Evolutionary conservation across 2,329 filamentous ascomycete species (phyloP).

Genomic region (Phyllosticta capitalensis): DNA sequence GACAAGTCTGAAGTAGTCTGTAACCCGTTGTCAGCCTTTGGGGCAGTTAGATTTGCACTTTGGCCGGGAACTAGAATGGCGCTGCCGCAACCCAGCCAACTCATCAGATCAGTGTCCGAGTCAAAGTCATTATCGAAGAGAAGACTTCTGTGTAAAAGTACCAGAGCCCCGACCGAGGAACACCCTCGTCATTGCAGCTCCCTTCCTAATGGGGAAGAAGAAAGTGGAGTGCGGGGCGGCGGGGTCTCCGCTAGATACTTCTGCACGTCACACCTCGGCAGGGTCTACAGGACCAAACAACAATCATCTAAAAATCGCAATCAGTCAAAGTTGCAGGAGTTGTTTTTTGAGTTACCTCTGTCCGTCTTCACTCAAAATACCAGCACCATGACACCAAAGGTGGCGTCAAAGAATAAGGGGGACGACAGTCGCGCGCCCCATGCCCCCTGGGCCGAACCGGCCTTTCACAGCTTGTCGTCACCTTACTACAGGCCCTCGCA

Average conservation of each 20-base stretch:
- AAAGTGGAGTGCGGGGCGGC: background rate
- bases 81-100: too few species aligned
- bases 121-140: background rate
- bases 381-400: background rate
- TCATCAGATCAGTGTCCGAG: background rate
- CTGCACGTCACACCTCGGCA: background rate
- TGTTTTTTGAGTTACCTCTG: background rate
- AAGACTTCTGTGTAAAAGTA: background rate
- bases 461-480: slow-evolving; percentile 41
- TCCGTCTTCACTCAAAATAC: background rate
- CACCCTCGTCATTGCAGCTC: background rate
- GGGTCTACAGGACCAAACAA: background rate
- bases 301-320: background rate
- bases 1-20: too few species aligned
- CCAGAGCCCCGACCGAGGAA: background rate
- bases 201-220: background rate
- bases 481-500: slow-evolving; percentile 58
- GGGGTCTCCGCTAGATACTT: background rate
- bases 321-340: background rate
- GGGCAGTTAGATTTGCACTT: too few species aligned
- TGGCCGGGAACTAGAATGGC: too few species aligned
- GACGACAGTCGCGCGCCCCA: background rate
- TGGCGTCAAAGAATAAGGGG: background rate
- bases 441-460: slow-evolving; percentile 37
- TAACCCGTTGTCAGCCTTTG: too few species aligned